Base-by-base conservation (phyloP, 2,329 filamentous ascomycete genomes). In the Incumbomyces lentus region DNA sequence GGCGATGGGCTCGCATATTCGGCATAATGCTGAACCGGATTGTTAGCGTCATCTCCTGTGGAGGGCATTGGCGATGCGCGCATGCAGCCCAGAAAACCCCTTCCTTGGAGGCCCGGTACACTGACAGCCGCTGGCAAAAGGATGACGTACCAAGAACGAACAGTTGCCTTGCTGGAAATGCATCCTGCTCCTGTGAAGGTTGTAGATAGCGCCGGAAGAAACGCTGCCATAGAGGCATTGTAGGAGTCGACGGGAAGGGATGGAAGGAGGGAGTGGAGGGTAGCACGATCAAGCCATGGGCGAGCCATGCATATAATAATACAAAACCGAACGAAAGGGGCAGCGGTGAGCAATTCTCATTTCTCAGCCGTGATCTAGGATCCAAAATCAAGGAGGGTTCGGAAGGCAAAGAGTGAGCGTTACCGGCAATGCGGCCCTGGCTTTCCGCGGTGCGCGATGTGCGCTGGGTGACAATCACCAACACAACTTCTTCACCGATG, bases 1-100 rank as follows among this genome's bases (percentile, higher is more conserved):
- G 5, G 92, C 92, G 65, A 98, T 96, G 44, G 92, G 92, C 64
- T 98, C 92, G 73, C 88, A 95, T 71, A 98, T 90, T 61, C 92
- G 83, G 68, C 89, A 95, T 60, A 95, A 75, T 38, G 88, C 89
- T 93, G 44, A 48, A 33, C 36, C 40, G 38, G 51, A 47, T 48
- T 42, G 47, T 49, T 45, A 56, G 52, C 32, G 49, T 41, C 33
- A 40, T 33, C 47, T 40, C 38, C 51, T 36, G 26, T 33, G 14
- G 13, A 3, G 6, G 22, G 45, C 12, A 22, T 22, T 19, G 22
- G 14, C 13, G 6, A 19, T 34, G n/a, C 10, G 6, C 29, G 33
- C 7, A 13, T 12, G 17, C 42, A 37, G 18, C 17, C 41, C 13
- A 19, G 31, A 40, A 26, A 4, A 26, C 5, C 22, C 22, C 5